Conservation (phyloP, 345 rosid genomes). For the Acer negundo region DNA sequence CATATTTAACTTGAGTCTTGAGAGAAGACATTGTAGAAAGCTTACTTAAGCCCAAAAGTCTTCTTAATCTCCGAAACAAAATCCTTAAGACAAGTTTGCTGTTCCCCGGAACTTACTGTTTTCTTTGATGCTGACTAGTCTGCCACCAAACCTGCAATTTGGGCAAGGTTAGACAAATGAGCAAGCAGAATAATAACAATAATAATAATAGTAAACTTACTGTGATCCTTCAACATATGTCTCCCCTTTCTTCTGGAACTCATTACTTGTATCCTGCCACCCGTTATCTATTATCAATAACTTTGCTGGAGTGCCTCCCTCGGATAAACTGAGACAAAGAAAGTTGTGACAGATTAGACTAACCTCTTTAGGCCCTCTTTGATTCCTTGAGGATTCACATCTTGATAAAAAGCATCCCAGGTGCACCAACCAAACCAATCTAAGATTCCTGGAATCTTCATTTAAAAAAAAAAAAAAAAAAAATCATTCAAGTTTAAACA, state of each 20-base stretch:
- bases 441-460: conserved; percentile 59
- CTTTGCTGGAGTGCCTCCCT: conserved; percentile 60
- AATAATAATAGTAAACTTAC: conserved; percentile 27
- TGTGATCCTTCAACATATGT: conserved; percentile 52
- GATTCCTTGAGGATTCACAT: conserved; percentile 57
- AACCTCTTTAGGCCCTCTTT: conserved; percentile 56
- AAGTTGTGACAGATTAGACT: not conserved
- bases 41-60: conserved; percentile 49
- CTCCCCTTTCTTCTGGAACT: conserved; percentile 57
- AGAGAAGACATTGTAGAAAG: not conserved
- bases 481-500: conserved; percentile 3
- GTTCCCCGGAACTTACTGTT: conserved; percentile 43
- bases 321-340: conserved; percentile 38
- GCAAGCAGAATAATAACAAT: not conserved
- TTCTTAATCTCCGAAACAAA: conserved; percentile 51
- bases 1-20: not conserved
- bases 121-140: conserved; percentile 52
- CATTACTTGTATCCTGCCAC: conserved; percentile 59
- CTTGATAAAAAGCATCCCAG: conserved; percentile 63
- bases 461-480: too few species aligned
- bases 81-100: conserved; percentile 41
- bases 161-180: conserved; percentile 3
- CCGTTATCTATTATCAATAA: conserved; percentile 64
- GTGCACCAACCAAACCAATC: conserved; percentile 72
- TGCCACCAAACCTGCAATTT: conserved; percentile 55